phyloP scores from a whole-genome alignment of 306 rosid genomes.

The Pterocarpus santalinus region DNA sequence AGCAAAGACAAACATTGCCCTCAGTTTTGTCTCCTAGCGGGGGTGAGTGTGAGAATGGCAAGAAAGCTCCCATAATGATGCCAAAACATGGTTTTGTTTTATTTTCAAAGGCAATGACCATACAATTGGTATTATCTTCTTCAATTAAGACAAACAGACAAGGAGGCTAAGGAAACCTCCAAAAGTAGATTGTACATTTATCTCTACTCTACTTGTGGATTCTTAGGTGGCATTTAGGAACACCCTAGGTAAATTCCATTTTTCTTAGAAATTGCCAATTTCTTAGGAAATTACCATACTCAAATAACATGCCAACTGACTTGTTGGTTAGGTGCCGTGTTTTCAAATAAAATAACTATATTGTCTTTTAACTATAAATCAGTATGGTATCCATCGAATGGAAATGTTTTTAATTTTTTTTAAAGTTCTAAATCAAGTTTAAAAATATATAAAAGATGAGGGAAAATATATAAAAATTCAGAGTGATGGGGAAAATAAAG shows the following conservation, averaged over 20 bases:
- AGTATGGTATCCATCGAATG: neutral
- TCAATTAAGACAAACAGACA: constrained; percentile 69
- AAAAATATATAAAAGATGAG: neutral
- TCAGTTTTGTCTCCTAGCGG: constrained; percentile 72
- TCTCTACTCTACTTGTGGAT: constrained; percentile 65
- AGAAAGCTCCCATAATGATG: constrained; percentile 44
- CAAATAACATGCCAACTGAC: constrained; percentile 38
- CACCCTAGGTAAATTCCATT: constrained; percentile 27
- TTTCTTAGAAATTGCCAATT: constrained; percentile 46
- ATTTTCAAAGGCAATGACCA: constrained; percentile 57
- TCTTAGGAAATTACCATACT: constrained; percentile 47
- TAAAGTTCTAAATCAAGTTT: constrained; percentile 1
- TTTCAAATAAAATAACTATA: constrained; percentile 8
- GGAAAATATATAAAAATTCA: neutral
- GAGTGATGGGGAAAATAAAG: neutral
- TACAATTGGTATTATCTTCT: constrained; percentile 71
- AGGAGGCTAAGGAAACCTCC: constrained; percentile 58
- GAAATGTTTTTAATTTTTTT: neutral
- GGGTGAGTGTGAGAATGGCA: constrained; percentile 61
- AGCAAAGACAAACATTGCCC: constrained; percentile 79
- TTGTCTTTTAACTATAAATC: constrained; percentile 31
- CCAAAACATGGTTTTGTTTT: constrained; percentile 71
- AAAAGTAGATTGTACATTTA: constrained; percentile 63
- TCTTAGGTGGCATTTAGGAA: constrained; percentile 56
- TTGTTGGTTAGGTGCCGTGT: constrained; percentile 41